Base-by-base conservation (phyloP, 768 basidiomycete genomes). In the Nidula microcarpa region DNA sequence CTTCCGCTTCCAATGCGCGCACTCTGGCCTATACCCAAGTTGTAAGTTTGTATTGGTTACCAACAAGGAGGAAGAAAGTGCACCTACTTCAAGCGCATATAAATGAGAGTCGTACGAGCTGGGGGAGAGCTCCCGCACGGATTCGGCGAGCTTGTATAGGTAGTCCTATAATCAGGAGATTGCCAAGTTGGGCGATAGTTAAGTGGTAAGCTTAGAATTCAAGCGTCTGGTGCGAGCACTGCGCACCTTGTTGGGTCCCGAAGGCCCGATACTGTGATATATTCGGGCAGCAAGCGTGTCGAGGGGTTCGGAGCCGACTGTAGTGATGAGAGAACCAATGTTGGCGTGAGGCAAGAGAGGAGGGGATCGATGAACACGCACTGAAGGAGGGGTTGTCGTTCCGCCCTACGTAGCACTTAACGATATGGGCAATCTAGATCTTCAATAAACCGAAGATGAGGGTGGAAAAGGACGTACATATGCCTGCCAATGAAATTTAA, bases 371-470 rank as follows among this genome's bases (percentile, higher is more conserved):
- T 34, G 10, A 43, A 3, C 23, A 62, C 83, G 49, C 57, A 95
- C 94, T 76, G 66, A 98, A 97, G 0, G 91, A 93, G 0, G 92
- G 91, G 57, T 96, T 97, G 56, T 91, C 86, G 10, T 84, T 82
- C 43, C 84, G 79, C 3, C 94, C 95, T 6, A 97, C 91, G 63
- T 96, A 98, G 53, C 92, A 89, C 84, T 91, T 35, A 14, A 33
- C 14, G 14, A 11, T 30, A 9, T 49, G 50, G 41, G 32, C n/a
- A 43, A 50, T 5, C 43, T 13, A 23, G 23, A 23, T 23, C 23
- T 13, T 16, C 14, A 17, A 7, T 35, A 53, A 6, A 51, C 35
- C 7, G 14, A 10, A 13, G 3, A 34, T 14, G 8, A 34, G 47
- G 23, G 7, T 16, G 39, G 8, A 11, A 41, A 18, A 17, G 23